Evolutionary conservation across 1,139 yeast species (phyloP), one percentile per base, ranked within the genome.

Genomic region (Yamadazyma friedrichii): DNA sequence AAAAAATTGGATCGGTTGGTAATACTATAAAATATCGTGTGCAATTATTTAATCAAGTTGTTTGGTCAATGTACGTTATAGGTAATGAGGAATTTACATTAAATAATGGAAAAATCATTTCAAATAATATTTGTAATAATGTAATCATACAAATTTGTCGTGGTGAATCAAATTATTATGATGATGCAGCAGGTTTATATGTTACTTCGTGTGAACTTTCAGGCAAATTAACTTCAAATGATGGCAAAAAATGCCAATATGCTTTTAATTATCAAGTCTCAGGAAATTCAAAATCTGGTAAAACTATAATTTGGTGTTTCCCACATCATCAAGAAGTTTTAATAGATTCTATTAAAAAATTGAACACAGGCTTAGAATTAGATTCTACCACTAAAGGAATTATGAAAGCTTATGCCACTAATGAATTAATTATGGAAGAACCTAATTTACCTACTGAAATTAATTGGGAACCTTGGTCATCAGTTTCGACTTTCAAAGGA

Each of bases 301-400:
- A 54, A n/a, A 59, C 68, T 1, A 46, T 72, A n/a, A 56, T 71
- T 50, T 76, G 69, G 73, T 80, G 67, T 67, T 67, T 84, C 15
- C 93, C 93, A 1, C 95, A 85, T 55, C 93, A 84, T 49, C 78
- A 75, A 42, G 70, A 68, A 16, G 63, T 76, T 0, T 67, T 82
- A 17, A 36, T 42, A n/a, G 45, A 50, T 26, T 46, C 47, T 2
- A 43, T 55, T 6, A 52, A 49, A 25, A 46, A 43, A 3, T 46
- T 46, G 13, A 59, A 55, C 26, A 65, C 78, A 0, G 66, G 65
- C 8, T 52, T 83, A 31, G 48, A 46, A 1, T 55, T 85, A 34
- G 87, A 80, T 47, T 82, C 91, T 0, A 80, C 91, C 0, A 80
- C 86, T 0, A 80, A 78, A 53, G 95, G 95, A 10, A 56, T 54